Evolutionary conservation across 306 rosid genomes (phyloP).

Genomic region (Canavalia gladiata): DNA sequence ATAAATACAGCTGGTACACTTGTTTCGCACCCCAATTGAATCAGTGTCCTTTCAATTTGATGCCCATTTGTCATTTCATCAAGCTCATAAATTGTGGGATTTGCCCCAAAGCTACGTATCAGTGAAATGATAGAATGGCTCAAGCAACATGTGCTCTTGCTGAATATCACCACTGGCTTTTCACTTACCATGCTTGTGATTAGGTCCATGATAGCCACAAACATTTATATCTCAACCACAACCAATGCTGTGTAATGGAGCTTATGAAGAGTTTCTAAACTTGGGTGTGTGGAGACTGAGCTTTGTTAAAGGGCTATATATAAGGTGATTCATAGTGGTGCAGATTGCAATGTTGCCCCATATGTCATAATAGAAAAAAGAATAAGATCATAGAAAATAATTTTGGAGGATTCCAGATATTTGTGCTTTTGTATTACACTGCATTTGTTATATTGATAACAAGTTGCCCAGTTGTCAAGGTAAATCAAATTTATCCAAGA

Average conservation of each 20-base stretch:
- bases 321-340: conserved; percentile 43
- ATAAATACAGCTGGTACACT: conserved; percentile 82
- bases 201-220: conserved; percentile 46
- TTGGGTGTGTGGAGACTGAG: conserved; percentile 15
- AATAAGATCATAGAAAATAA: conserved; percentile 43
- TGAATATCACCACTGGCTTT: conserved; percentile 84
- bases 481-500: conserved; percentile 43
- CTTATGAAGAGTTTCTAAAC: conserved; percentile 1
- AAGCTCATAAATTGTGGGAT: conserved; percentile 73
- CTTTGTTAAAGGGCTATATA: conserved; percentile 53
- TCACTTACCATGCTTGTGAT: conserved; percentile 65
- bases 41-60: conserved; percentile 70
- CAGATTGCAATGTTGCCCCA: background rate
- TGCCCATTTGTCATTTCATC: conserved; percentile 70
- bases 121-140: conserved; percentile 75
- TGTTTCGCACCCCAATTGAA: conserved; percentile 71
- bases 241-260: background rate
- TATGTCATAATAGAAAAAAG: background rate
- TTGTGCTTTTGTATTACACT: conserved; percentile 37
- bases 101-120: conserved; percentile 72
- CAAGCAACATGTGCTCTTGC: conserved; percentile 75
- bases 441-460: conserved; percentile 38
- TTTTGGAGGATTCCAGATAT: conserved; percentile 47
- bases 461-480: conserved; percentile 50
- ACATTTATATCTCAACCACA: background rate